Percentiles rank a stretch among this genome's conserved stretches.
Conservation (phyloP, 2,329 filamentous ascomycete species). For the Biscogniauxia mediterranea region DNA sequence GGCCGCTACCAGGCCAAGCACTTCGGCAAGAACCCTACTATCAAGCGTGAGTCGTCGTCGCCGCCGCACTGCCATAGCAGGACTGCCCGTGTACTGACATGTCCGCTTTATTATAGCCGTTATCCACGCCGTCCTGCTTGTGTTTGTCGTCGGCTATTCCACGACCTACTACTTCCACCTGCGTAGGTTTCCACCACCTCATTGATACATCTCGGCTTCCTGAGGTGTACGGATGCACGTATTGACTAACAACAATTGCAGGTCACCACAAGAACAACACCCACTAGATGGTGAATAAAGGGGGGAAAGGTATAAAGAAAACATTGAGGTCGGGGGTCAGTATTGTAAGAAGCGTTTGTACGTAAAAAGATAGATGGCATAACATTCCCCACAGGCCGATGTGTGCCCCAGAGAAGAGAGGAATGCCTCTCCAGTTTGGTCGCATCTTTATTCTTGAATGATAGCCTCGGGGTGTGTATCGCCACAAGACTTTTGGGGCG, state of each 20-base stretch:
- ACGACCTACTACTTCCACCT: constrained; percentile 99
- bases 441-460: constrained; percentile 10
- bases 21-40: constrained; percentile 92
- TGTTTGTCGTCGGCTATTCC: constrained; percentile 83
- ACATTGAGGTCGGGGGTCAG: constrained; percentile 11
- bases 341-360: constrained; percentile 25
- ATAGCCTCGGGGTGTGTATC: too few species aligned
- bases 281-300: constrained; percentile 65
- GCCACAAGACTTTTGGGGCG: too few species aligned
- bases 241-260: constrained; percentile 39
- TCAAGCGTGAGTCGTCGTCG: constrained; percentile 68
- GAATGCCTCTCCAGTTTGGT: constrained; percentile 7
- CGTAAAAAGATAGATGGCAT: constrained; percentile 26
- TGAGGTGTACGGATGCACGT: too few species aligned
- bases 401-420: constrained; percentile 30
- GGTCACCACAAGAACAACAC: constrained; percentile 99
- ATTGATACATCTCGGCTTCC: background rate
- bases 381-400: constrained; percentile 15
- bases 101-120: constrained; percentile 59
- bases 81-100: constrained; percentile 21
- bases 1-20: constrained; percentile 87
- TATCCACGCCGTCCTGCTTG: constrained; percentile 76
- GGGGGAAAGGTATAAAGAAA: background rate
- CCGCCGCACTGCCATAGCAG: background rate
- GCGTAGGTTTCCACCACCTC: constrained; percentile 61